phyloP scores from a whole-genome alignment of 768 basidiomycete species.

The Asterophora parasitica region DNA sequence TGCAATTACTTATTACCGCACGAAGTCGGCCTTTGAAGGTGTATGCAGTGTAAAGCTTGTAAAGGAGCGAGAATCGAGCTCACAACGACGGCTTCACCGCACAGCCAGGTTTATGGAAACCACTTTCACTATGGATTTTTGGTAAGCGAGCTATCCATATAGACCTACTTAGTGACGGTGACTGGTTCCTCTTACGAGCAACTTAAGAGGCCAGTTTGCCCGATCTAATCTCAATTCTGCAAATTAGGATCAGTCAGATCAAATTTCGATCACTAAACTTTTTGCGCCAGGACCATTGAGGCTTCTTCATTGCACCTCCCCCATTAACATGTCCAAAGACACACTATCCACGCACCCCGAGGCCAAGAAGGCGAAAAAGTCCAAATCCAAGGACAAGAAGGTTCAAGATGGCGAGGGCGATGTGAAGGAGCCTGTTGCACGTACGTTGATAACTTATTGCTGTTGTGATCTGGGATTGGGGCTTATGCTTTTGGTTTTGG shows the following conservation, averaged over 20 bases:
- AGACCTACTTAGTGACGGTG: too few species aligned
- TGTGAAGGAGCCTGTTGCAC: neutral
- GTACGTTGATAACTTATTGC: slow-evolving; percentile 2
- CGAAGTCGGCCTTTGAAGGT: too few species aligned
- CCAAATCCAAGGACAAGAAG: slow-evolving; percentile 21
- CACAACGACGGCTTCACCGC: too few species aligned
- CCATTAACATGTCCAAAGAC: slow-evolving; percentile 25
- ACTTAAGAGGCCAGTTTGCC: neutral
- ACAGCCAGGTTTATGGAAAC: too few species aligned
- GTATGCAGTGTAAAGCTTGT: too few species aligned
- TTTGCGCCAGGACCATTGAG: neutral
- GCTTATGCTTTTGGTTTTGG: slow-evolving; percentile 7
- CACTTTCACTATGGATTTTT: too few species aligned
- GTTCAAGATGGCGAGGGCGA: neutral
- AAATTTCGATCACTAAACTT: slow-evolving; percentile 9
- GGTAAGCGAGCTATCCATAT: too few species aligned
- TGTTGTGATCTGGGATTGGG: neutral
- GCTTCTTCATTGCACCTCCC: neutral
- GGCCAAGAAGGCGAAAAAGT: slow-evolving; percentile 21
- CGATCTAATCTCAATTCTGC: slow-evolving; percentile 5
- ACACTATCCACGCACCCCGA: slow-evolving; percentile 10
- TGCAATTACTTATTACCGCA: too few species aligned
- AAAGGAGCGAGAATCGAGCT: too few species aligned
- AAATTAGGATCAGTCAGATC: slow-evolving; percentile 6
- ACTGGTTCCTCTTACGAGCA: too few species aligned